Conservation (phyloP, 169 alveolate species). For the Plasmodium falciparum region DNA sequence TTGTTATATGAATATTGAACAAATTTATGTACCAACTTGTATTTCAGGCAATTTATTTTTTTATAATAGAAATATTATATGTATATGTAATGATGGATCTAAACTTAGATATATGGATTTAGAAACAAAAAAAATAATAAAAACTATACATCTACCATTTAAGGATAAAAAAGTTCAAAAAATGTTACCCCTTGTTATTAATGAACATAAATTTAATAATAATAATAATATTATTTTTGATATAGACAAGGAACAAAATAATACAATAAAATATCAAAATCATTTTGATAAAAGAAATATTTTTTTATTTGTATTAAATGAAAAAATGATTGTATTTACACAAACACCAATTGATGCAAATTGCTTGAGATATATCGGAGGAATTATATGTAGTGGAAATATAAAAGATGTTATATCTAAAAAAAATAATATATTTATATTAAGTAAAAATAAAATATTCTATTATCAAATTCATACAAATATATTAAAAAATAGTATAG, state of each 20-base stretch:
- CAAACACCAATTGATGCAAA: conserved; percentile 54
- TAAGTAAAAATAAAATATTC: conserved; percentile 66
- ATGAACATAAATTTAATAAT: not conserved
- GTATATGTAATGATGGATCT: conserved; percentile 66
- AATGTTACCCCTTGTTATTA: conserved; percentile 16
- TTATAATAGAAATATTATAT: conserved; percentile 54
- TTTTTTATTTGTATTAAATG: conserved; percentile 51
- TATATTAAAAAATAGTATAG: conserved; percentile 26
- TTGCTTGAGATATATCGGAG: conserved; percentile 67
- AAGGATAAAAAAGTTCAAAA: conserved; percentile 21
- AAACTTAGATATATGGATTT: conserved; percentile 61
- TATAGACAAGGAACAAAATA: not conserved
- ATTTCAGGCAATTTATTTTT: conserved; percentile 32
- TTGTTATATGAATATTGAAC: conserved; percentile 49
- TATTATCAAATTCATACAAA: conserved; percentile 35
- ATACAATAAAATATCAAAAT: conserved; percentile 8
- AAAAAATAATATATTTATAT: conserved; percentile 39
- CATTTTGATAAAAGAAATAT: conserved; percentile 46
- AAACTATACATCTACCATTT: conserved; percentile 69
- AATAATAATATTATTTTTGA: not conserved
- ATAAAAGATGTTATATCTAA: conserved; percentile 43
- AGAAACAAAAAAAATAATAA: conserved; percentile 61
- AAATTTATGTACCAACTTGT: conserved; percentile 61
- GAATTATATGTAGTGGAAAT: conserved; percentile 47
- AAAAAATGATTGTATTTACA: conserved; percentile 73